Conservation (phyloP, 257 asterid genomes). For the Sherardia arvensis region DNA sequence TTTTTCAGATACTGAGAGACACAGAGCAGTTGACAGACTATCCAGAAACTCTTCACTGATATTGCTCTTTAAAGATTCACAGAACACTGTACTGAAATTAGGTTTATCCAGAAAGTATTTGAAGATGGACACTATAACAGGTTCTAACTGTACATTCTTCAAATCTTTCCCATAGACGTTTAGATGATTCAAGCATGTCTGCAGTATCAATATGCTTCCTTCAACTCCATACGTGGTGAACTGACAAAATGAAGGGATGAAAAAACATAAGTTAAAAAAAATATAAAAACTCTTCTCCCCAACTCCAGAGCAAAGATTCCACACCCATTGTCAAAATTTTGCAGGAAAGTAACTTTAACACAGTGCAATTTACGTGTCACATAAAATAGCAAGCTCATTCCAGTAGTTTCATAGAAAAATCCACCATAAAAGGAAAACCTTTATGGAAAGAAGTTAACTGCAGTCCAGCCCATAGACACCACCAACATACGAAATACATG, state of each 20-base stretch:
- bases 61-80: conserved; percentile 52
- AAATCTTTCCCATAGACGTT: conserved; percentile 46
- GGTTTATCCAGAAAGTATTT: conserved; percentile 66
- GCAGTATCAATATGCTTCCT: conserved; percentile 70
- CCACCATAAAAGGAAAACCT: not conserved
- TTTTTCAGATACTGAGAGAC: conserved; percentile 55
- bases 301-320: not conserved
- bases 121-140: conserved; percentile 57
- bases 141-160: conserved; percentile 51
- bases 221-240: conserved; percentile 52
- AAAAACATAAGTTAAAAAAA: not conserved
- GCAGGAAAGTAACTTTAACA: not conserved
- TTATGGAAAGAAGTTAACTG: not conserved
- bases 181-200: conserved; percentile 56
- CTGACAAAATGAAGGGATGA: conserved; percentile 30
- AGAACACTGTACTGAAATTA: conserved; percentile 62
- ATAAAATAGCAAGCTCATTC: not conserved
- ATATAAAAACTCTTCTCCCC: not conserved
- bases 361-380: too few relatives aligned
- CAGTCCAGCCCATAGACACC: not conserved
- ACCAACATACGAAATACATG: not conserved
- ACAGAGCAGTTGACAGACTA: conserved; percentile 53
- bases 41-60: conserved; percentile 63
- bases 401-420: too few relatives aligned
- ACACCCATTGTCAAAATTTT: not conserved